These are phyloP conservation scores for Hebeloma cylindrosporum DNA, from an alignment of 768 basidiomycete genomes.

Conservation along the genomic window DNA sequence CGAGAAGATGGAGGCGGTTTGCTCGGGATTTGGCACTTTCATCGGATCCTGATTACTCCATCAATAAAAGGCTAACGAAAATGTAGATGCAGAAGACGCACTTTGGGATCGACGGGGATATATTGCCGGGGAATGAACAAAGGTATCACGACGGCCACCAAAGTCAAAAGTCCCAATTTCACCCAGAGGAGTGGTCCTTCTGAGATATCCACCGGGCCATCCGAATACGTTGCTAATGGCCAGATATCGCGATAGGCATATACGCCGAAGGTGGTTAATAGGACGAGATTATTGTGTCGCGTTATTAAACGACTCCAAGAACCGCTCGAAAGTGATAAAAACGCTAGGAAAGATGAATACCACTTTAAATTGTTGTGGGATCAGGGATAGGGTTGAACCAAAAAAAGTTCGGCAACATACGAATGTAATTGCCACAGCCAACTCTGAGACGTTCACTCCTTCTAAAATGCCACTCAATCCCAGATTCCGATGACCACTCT, in stretches of 20 bases:
- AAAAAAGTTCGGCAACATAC: conserved; percentile 4
- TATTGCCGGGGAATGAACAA: conserved; percentile 53
- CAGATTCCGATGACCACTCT: neutral
- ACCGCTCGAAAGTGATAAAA: conserved; percentile 31
- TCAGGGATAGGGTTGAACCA: neutral
- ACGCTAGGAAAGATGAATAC: conserved; percentile 42
- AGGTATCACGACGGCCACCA: conserved; percentile 49
- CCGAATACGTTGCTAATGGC: conserved; percentile 52
- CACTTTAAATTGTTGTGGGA: too few relatives aligned
- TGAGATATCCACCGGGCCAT: conserved; percentile 41
- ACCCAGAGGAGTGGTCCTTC: conserved; percentile 49
- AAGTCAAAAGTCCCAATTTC: conserved; percentile 42
- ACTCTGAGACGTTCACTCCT: too few relatives aligned
- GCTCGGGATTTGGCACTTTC: conserved; percentile 43
- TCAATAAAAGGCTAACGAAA: neutral
- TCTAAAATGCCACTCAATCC: neutral
- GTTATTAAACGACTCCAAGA: conserved; percentile 28
- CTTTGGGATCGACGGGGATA: conserved; percentile 52
- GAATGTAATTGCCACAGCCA: conserved; percentile 10
- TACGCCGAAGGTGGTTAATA: conserved; percentile 36
- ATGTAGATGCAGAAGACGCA: conserved; percentile 13
- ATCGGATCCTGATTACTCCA: conserved; percentile 34
- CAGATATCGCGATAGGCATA: conserved; percentile 58
- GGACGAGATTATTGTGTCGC: conserved; percentile 27
- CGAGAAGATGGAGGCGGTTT: conserved; percentile 50